phyloP scores from a whole-genome alignment of 139 green algal genomes.

The Volvox africanus region DNA sequence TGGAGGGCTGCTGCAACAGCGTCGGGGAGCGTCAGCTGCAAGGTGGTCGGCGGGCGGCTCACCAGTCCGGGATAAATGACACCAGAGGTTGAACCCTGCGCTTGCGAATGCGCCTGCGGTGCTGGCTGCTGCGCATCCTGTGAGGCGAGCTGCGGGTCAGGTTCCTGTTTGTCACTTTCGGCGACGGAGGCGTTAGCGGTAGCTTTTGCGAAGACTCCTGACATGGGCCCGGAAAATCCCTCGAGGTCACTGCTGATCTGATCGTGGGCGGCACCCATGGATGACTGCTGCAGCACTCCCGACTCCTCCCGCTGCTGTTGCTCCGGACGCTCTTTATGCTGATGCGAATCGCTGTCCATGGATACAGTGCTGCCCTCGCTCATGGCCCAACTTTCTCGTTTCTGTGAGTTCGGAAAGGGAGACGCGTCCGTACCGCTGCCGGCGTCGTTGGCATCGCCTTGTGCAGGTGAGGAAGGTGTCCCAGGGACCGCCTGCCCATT shows the following conservation, averaged over 20 bases:
- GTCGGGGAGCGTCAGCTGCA: slow-evolving; percentile 12
- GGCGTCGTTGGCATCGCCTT: too few relatives aligned
- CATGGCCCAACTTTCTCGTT: neutral
- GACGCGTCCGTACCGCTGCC: too few relatives aligned
- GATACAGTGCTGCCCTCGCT: neutral
- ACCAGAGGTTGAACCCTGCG: neutral
- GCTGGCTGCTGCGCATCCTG: neutral
- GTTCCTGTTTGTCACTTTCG: neutral
- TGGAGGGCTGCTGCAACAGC: neutral
- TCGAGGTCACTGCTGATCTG: neutral
- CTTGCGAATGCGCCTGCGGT: neutral
- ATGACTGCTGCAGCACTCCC: neutral
- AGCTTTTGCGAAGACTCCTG: neutral
- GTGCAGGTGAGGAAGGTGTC: neutral
- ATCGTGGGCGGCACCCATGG: neutral
- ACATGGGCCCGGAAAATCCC: neutral
- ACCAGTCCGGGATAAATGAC: neutral
- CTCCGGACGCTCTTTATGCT: neutral
- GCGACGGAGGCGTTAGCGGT: neutral
- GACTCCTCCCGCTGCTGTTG: neutral
- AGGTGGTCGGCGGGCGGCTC: neutral
- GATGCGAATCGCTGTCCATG: neutral
- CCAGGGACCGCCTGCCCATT: neutral
- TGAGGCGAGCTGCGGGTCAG: too few relatives aligned
- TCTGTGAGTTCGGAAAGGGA: too few relatives aligned